Base-by-base conservation (phyloP, 2,329 filamentous ascomycete genomes). In the Westerdykella aurantiaca region DNA sequence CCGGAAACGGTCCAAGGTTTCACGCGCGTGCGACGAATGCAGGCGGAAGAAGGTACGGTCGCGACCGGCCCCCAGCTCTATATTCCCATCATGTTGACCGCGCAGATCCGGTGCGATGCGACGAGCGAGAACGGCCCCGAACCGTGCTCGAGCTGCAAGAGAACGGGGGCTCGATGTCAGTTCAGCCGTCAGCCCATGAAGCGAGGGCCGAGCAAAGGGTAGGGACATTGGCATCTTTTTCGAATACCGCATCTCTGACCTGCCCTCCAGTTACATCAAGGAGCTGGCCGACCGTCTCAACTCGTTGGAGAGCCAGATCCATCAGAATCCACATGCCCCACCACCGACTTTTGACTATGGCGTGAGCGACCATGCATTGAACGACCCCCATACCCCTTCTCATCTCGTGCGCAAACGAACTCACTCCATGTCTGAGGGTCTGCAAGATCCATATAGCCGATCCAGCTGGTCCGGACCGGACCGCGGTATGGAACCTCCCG, bases 161-260 rank as follows among this genome's bases (percentile, higher is more conserved):
- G 64, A 37, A 68, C 67, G 1, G 64, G 64, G 2, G 63, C 64
- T 14, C 56, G 61, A n/a, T 69, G 67, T 38, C 67, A 67, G 40
- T 69, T 69, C 42, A 69, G 65, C 40, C 56, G 67, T 41, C 65
- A 69, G 43, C 66, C 66, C 2, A 67, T 68, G 64, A 69, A 69
- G 50, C 63, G 67, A 31, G 67, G 67, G 3, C 67, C 67, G 10
- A 68, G 65, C 50, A 69, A 69, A 67, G 67, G 67, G 63, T 67
- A 55, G 25, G 46, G 14, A 21, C 18, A 21, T 16, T 22, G 16
- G n/a, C n/a, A 37, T 17, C 34, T 31, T 21, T 17, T 23, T 13
- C 18, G 4, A 25, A 33, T n/a, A n/a, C 22, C 17, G n/a, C 17
- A 6, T 33, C 13, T 34, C 50, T 60, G 23, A 63, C 43, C 25